Evolutionary conservation across 2,329 filamentous ascomycete species (phyloP), one percentile per base, ranked within the genome.

Genomic region (Xylariales sp.): DNA sequence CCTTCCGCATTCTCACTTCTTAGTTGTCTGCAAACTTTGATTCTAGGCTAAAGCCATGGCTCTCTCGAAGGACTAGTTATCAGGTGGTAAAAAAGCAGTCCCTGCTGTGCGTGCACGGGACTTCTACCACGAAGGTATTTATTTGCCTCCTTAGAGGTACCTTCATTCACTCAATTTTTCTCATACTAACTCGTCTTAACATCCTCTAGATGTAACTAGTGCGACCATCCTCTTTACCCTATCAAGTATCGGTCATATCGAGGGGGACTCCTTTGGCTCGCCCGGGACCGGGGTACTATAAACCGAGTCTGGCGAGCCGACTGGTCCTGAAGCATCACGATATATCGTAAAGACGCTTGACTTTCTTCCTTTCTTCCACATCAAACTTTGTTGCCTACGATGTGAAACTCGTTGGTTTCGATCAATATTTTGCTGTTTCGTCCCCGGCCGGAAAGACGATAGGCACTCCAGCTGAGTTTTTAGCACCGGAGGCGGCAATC

Each of bases 101-200:
- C 71, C 59, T 41, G 28, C 65, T 12, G 46, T 75, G 2, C 73
- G 76, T 60, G 53, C 68, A 12, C 64, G 70, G 57, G 73, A 69
- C 1, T 34, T 76, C 32, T 75, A 74, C 41, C 75, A 76, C 56
- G 73, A 72, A 69, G 75, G 72, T 75, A 39, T 39, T 39, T 10
- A 39, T 39, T 39, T 39, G 36, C 8, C 36, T 39, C 5, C 36
- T 39, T 39, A 39, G 36, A 52, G 65, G 72, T 41, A 14, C 12
- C 9, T 5, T 12, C 39, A 14, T 41, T 41, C 39, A 14, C 39
- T 41, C 9, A 5, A 41, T 41, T 12, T 41, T 41, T 41, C 39
- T 16, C 5, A 4, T 10, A 9, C 36, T 39, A 39, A 39, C 36
- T 39, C 12, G 36, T 39, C 12, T 41, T 41, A 14, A 14, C 10